Conservation (phyloP, 805 yeast genomes). For the Kodamaea kaohsiungensis region DNA sequence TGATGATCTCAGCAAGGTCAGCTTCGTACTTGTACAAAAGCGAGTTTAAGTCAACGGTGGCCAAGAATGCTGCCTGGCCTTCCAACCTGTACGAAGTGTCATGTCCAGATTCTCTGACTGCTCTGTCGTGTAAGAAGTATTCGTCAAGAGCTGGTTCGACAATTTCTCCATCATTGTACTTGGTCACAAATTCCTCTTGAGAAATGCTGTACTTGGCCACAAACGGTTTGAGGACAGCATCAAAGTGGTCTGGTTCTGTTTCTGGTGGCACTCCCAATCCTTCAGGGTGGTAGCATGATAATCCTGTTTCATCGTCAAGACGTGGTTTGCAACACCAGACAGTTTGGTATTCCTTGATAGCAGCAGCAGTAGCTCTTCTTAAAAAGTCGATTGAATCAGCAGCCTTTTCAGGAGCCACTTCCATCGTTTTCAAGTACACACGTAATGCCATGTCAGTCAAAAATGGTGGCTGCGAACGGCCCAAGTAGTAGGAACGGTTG, state of each 20-base stretch:
- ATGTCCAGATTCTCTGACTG: constrained; percentile 95
- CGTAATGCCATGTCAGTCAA: constrained; percentile 86
- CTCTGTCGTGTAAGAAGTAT: constrained; percentile 88
- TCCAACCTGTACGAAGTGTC: constrained; percentile 91
- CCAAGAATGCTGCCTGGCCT: constrained; percentile 84
- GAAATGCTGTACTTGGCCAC: constrained; percentile 58
- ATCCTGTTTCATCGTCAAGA: constrained; percentile 67
- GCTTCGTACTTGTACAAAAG: constrained; percentile 85
- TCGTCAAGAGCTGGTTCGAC: constrained; percentile 82
- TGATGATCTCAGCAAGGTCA: constrained; percentile 72
- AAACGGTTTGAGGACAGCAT: constrained; percentile 66
- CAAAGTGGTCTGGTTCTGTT: constrained; percentile 88
- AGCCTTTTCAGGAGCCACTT: constrained; percentile 36
- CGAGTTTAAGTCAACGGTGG: constrained; percentile 87
- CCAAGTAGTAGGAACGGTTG: constrained; percentile 84
- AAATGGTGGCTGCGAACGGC: constrained; percentile 96
- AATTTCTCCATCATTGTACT: constrained; percentile 66
- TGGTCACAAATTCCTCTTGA: constrained; percentile 61
- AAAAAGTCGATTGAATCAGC: constrained; percentile 58
- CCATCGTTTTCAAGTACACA: constrained; percentile 61
- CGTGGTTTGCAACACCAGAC: constrained; percentile 84
- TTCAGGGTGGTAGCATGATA: constrained; percentile 87
- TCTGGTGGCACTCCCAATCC: constrained; percentile 97
- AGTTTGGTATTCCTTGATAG: constrained; percentile 79
- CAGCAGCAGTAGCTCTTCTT: constrained; percentile 65